These are phyloP conservation scores for Staphylotrichum tortipilum DNA, from an alignment of 495 filamentous ascomycete genomes.

Conservation along the genomic window DNA sequence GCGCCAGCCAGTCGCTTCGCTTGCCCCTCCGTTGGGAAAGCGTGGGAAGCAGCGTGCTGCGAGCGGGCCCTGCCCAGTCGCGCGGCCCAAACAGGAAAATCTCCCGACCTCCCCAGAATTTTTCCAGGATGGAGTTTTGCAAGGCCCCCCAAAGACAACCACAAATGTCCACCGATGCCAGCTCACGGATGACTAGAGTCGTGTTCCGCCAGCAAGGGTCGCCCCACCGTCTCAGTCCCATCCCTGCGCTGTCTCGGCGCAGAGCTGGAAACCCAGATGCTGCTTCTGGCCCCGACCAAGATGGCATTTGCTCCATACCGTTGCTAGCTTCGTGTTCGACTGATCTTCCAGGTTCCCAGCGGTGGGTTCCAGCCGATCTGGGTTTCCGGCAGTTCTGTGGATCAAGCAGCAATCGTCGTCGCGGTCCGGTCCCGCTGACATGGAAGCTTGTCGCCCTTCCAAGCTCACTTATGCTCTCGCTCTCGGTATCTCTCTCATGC, in stretches of 20 bases:
- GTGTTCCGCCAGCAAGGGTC: not conserved
- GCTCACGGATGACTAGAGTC: conserved; percentile 2
- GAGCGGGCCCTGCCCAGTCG: conserved; percentile 3
- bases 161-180: too few species aligned
- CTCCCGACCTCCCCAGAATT: conserved; percentile 20
- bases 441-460: too few species aligned
- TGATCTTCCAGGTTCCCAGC: not conserved
- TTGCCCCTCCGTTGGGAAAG: conserved; percentile 18
- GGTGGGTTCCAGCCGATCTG: not conserved
- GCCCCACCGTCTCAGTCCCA: not conserved
- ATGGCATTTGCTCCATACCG: too few species aligned
- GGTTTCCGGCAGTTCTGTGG: not conserved
- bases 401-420: not conserved
- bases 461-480: too few species aligned
- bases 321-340: not conserved
- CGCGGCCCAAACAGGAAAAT: conserved; percentile 21
- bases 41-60: conserved; percentile 16
- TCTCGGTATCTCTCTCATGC: too few species aligned
- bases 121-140: conserved; percentile 2
- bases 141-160: too few species aligned
- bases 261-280: too few species aligned
- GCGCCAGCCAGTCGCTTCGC: conserved; percentile 17
- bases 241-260: not conserved
- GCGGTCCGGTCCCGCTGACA: too few species aligned
- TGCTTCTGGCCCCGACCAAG: too few species aligned